Evolutionary conservation across 2,329 filamentous ascomycete species (phyloP).

Genomic region (Diaporthe velutina): DNA sequence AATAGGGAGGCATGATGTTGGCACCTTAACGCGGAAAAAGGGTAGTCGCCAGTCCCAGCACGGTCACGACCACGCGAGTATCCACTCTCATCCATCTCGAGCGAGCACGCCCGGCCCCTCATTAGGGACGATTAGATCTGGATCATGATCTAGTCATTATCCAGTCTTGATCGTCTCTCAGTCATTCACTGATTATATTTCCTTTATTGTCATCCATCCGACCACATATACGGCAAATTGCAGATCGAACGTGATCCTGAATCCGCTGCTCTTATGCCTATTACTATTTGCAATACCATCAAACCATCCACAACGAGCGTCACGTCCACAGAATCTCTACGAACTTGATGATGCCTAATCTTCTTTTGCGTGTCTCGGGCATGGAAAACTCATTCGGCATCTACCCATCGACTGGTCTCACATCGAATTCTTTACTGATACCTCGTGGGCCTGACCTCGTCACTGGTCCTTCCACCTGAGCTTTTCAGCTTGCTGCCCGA

Average conservation of each 20-base stretch:
- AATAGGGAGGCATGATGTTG: slow-evolving; percentile 80
- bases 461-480: neutral
- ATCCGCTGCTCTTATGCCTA: slow-evolving; percentile 5
- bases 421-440: neutral
- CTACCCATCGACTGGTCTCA: neutral
- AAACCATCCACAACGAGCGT: slow-evolving; percentile 9
- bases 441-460: neutral
- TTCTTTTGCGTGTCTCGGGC: slow-evolving; percentile 14
- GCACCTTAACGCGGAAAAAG: slow-evolving; percentile 65
- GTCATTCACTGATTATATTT: slow-evolving; percentile 35
- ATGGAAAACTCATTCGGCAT: slow-evolving; percentile 16
- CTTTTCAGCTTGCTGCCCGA: slow-evolving; percentile 7
- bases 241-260: slow-evolving; percentile 3
- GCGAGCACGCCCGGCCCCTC: slow-evolving; percentile 35
- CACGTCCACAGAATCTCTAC: slow-evolving; percentile 21
- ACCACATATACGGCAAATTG: slow-evolving; percentile 25
- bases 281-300: slow-evolving; percentile 10
- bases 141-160: slow-evolving; percentile 38
- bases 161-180: slow-evolving; percentile 22
- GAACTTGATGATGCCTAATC: slow-evolving; percentile 35
- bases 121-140: slow-evolving; percentile 45
- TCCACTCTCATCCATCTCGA: slow-evolving; percentile 38
- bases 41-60: slow-evolving; percentile 57
- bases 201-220: slow-evolving; percentile 17
- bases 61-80: slow-evolving; percentile 45